Evolutionary conservation across 139 green algal species (phyloP).

Genomic region (Penium margaritaceum): DNA sequence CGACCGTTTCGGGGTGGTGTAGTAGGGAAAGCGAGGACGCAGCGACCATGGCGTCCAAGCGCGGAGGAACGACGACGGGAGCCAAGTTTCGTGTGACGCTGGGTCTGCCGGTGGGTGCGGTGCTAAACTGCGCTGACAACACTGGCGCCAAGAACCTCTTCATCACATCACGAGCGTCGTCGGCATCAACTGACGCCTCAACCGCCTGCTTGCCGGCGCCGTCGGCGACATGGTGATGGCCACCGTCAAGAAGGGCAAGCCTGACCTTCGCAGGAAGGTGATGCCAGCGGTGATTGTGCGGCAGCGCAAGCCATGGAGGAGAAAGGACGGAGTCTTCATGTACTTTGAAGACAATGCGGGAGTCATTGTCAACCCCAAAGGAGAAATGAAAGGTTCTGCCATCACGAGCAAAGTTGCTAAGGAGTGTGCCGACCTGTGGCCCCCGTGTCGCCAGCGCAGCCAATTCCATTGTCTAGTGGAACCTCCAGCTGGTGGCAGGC

Average conservation of each 20-base stretch:
- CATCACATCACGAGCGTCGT: constrained; percentile 91
- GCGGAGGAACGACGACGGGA: constrained; percentile 68
- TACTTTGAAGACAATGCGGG: constrained; percentile 99
- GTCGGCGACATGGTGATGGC: constrained; percentile 97
- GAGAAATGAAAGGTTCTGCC: constrained; percentile 99
- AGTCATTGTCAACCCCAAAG: constrained; percentile 99
- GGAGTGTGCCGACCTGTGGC: constrained; percentile 99
- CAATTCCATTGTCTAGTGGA: constrained; percentile 96
- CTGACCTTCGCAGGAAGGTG: constrained; percentile 97
- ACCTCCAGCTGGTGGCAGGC: too few relatives aligned
- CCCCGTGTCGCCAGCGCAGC: constrained; percentile 92
- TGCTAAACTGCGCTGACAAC: constrained; percentile 99
- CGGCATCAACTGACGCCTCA: constrained; percentile 76
- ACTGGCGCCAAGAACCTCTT: constrained; percentile 99
- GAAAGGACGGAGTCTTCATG: constrained; percentile 96
- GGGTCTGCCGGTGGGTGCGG: constrained; percentile 85
- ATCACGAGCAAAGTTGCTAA: constrained; percentile 98
- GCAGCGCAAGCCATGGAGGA: constrained; percentile 94
- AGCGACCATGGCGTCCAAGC: too few relatives aligned
- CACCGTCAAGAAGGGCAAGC: constrained; percentile 99
- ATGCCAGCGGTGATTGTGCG: constrained; percentile 88
- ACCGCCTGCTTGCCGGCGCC: constrained; percentile 81
- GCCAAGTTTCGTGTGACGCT: constrained; percentile 98
- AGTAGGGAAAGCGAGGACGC: too few relatives aligned
- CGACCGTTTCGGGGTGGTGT: too few relatives aligned